Percentiles rank a stretch among this genome's conserved stretches.
Evolutionary conservation across 768 basidiomycete genomes (phyloP).

Genomic region (Albatrellus ellisii): DNA sequence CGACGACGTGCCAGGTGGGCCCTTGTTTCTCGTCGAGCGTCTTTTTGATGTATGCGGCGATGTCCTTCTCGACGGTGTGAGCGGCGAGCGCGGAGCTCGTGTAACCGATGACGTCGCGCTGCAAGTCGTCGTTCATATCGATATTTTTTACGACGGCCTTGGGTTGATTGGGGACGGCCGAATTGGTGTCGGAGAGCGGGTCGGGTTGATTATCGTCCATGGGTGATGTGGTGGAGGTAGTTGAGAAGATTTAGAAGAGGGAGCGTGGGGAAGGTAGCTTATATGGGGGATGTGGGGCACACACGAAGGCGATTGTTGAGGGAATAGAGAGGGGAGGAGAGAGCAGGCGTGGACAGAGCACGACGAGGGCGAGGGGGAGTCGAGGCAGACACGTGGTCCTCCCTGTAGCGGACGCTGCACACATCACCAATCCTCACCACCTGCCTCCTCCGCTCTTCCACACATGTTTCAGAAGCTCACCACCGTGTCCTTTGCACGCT

Average conservation of each 20-base stretch:
- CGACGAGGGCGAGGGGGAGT: not conserved
- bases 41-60: constrained; percentile 96
- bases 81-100: constrained; percentile 77
- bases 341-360: not conserved
- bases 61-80: constrained; percentile 94
- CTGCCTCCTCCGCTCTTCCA: too few relatives aligned
- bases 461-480: too few relatives aligned
- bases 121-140: constrained; percentile 96
- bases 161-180: constrained; percentile 27
- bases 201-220: constrained; percentile 39
- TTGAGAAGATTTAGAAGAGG: not conserved
- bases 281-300: not conserved
- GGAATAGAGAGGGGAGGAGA: not conserved
- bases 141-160: constrained; percentile 95
- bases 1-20: constrained; percentile 97
- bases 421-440: too few relatives aligned
- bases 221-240: not conserved
- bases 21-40: constrained; percentile 91
- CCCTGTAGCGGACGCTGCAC: too few relatives aligned
- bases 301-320: not conserved
- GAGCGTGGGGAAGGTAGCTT: not conserved
- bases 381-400: too few relatives aligned
- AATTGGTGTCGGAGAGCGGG: constrained; percentile 41
- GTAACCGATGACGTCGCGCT: constrained; percentile 86
- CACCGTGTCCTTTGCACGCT: too few relatives aligned